A percentile compares a stretch with the other conserved stretches of the same genome.
phyloP scores from a whole-genome alignment of 164 flowering plant species.

The Sedum album region DNA sequence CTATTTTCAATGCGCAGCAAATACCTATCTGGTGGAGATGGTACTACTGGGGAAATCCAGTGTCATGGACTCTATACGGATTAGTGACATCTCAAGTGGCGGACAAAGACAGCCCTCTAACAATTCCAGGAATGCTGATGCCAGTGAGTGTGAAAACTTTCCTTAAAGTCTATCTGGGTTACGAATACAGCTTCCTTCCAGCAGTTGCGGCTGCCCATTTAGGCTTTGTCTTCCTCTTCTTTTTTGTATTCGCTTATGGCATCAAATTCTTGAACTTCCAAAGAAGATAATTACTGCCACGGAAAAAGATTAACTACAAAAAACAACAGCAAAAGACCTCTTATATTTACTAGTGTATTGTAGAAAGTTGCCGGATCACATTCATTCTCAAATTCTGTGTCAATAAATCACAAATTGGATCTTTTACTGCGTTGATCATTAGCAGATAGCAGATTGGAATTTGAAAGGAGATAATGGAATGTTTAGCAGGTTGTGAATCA shows the following conservation, averaged over 20 bases:
- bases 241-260: conserved; percentile 53
- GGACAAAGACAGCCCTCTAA: conserved; percentile 20
- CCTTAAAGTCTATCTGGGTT: conserved; percentile 41
- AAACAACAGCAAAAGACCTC: background rate
- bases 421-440: too few relatives aligned
- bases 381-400: too few relatives aligned
- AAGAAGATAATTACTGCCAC: conserved; percentile 27
- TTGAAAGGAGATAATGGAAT: too few relatives aligned
- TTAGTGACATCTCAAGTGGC: conserved; percentile 62
- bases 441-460: too few relatives aligned
- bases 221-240: conserved; percentile 44
- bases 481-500: too few relatives aligned
- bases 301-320: background rate
- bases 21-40: conserved; percentile 91
- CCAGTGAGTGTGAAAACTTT: conserved; percentile 22
- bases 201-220: conserved; percentile 48
- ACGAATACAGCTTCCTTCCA: conserved; percentile 52
- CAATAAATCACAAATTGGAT: too few relatives aligned
- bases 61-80: conserved; percentile 72
- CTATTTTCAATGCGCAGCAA: conserved; percentile 33
- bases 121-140: conserved; percentile 34
- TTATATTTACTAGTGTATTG: too few relatives aligned
- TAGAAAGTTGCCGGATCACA: too few relatives aligned
- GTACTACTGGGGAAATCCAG: conserved; percentile 81
- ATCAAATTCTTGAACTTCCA: conserved; percentile 80